A percentile compares a stretch with the other conserved stretches of the same genome.
Evolutionary conservation across 2,329 filamentous ascomycete genomes (phyloP).

Genomic region (Didymella segeticola): DNA sequence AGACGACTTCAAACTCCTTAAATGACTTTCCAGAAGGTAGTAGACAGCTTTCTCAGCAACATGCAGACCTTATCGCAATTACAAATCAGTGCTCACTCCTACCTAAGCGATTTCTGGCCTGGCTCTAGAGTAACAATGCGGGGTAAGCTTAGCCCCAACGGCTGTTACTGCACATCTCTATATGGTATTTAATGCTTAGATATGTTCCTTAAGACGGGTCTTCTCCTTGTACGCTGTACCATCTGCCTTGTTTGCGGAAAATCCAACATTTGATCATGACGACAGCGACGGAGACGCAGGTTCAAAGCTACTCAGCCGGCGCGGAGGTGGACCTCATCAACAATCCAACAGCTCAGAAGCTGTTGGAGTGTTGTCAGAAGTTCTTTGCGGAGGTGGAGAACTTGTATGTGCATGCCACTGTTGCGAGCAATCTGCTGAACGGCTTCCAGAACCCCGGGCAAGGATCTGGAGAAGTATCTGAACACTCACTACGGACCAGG

Average conservation of each 20-base stretch:
- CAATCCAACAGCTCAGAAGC: slow-evolving; percentile 30
- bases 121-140: not conserved
- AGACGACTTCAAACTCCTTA: no score
- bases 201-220: not conserved
- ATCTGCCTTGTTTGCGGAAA: not conserved
- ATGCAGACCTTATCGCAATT: not conserved
- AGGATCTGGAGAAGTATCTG: slow-evolving; percentile 43
- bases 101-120: not conserved
- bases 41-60: not conserved
- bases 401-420: slow-evolving; percentile 18
- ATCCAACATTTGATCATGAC: not conserved
- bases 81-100: not conserved
- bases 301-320: slow-evolving; percentile 11
- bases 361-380: slow-evolving; percentile 33
- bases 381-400: slow-evolving; percentile 41
- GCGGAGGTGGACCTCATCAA: slow-evolving; percentile 26
- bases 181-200: not conserved
- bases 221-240: not conserved
- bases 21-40: no score
- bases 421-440: not conserved
- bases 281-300: not conserved
- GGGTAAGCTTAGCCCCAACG: slow-evolving; percentile 8
- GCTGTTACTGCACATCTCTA: not conserved
- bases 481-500: slow-evolving; percentile 47
- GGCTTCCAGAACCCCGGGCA: slow-evolving; percentile 43